Base-by-base conservation (phyloP, 768 basidiomycete species). In the Pleurotus tuoliensis region DNA sequence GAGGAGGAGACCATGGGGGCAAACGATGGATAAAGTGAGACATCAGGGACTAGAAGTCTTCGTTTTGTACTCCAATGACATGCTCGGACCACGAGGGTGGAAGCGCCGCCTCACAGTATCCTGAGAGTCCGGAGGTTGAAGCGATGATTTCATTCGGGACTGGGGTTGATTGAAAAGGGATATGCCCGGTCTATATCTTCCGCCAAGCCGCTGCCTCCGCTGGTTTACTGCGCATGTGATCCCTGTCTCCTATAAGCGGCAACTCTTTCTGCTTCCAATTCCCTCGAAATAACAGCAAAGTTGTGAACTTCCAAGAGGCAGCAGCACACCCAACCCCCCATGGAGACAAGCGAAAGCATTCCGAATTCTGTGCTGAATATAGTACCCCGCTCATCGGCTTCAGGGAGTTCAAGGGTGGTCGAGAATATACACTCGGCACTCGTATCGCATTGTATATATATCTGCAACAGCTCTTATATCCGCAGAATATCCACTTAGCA, bases 71-170 rank as follows among this genome's bases (percentile, higher is more conserved):
- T 66, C 59, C 62, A 67, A 67, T 58, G 66, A 64, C 72, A 70
- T 71, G 72, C 69, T 67, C 62, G 65, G 67, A 59, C 69, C 73
- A 73, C 69, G 73, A 75, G 73, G 72, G 61, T 63, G 62, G 61
- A 59, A 58, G 41, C 41, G 41, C 37, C 34, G 51, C 51, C 37
- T 52, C 51, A 52, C 37, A 52, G n/a, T 24, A 52, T 40, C 51
- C 51, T 52, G 51, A 12, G 51, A 52, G 51, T 22, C 51, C 51
- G 51, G 51, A 52, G 51, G 38, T 16, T 18, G 51, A 50, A 50
- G 48, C 48, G 48, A 52, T 40, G 51, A 40, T 40, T 52, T 52
- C 38, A 40, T 52, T 41, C 51, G 51, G 51, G 37, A 52, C 51
- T 41, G 41, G 22, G 30, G 30, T 34, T 34, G 30, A 34, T 34